Evolutionary conservation across 331 rosid species (phyloP), one percentile per base, ranked within the genome.

Genomic region (Quercus lobata): DNA sequence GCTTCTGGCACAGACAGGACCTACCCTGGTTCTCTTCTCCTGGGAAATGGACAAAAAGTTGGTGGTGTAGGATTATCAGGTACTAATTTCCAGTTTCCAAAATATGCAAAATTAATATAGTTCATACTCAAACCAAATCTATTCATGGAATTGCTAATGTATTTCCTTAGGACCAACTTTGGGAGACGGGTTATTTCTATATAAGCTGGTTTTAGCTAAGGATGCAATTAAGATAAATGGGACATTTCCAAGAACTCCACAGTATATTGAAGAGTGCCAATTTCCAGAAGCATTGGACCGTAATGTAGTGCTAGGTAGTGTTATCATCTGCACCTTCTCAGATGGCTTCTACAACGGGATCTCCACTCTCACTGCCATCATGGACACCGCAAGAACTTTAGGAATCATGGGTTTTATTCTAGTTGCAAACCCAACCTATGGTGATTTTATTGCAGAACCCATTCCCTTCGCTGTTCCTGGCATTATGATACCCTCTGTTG

Each of bases 221-320:
- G 99, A 93, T 85, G 97, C 93, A 41, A 29, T 78, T 17, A 91
- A 79, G 79, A 46, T 4, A 63, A 80, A 88, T 65, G 94, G 91
- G 66, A 62, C 88, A 73, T 83, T 84, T 49, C 90, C 89, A 37
- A 68, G 44, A 46, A 85, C 90, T 24, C 68, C 85, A 0, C 83
- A 87, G 6, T 84, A 91, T 68, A 55, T 77, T 34, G 96, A 93
- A 77, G 99, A 95, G 84, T 93, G 99, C 37, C 99, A 95, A 80
- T 80, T 83, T 82, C 90, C 93, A 41, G 91, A 93, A 76, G 96
- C 87, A 70, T 83, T 96, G 16, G 93, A 93, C 56, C 84, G 76
- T n/a, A 74, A 34, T 7, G 41, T 73, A 60, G 92, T 90, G 55
- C 74, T 24, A 41, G 91, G 87, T 25, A 89, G 92, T 30, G 62